A percentile compares a stretch with the other conserved stretches of the same genome.
These are phyloP conservation scores for Geoglossum cookeanum DNA, from an alignment of 2,329 filamentous ascomycete genomes.

Conservation along the genomic window DNA sequence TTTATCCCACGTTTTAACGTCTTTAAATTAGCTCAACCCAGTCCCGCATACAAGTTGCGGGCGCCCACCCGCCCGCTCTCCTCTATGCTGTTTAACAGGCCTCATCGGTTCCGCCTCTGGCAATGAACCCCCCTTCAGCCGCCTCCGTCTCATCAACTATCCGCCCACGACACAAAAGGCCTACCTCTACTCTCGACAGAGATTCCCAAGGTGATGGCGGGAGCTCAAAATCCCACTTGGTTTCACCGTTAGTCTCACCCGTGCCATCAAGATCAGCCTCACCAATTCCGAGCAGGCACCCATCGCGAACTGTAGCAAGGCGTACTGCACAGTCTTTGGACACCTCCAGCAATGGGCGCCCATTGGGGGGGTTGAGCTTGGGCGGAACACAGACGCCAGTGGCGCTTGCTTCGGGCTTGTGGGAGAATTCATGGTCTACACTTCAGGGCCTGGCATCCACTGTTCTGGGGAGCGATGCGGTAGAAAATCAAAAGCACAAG, in stretches of 20 bases:
- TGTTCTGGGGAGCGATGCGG: conserved; percentile 24
- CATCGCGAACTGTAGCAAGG: conserved; percentile 10
- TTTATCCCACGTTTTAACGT: neutral
- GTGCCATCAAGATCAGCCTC: conserved; percentile 22
- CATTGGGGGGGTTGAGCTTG: conserved; percentile 5
- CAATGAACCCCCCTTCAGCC: neutral
- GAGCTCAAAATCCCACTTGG: neutral
- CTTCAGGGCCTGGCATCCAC: conserved; percentile 30
- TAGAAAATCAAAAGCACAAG: conserved; percentile 9
- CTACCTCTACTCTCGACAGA: neutral
- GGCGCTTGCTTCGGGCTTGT: conserved; percentile 24
- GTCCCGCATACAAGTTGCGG: neutral
- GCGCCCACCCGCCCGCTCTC: neutral
- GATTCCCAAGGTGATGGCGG: neutral
- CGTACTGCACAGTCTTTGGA: conserved; percentile 7
- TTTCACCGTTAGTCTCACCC: conserved; percentile 20
- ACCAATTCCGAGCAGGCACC: conserved; percentile 22
- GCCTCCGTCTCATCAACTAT: conserved; percentile 1
- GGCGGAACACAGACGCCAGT: conserved; percentile 10
- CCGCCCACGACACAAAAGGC: conserved; percentile 1
- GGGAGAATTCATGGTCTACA: conserved; percentile 29
- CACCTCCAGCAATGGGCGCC: conserved; percentile 5
- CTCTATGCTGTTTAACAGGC: neutral
- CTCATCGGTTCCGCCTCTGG: neutral
- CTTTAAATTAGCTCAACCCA: neutral